Conservation (phyloP, 805 yeast genomes). For the Lipomyces orientalis region DNA sequence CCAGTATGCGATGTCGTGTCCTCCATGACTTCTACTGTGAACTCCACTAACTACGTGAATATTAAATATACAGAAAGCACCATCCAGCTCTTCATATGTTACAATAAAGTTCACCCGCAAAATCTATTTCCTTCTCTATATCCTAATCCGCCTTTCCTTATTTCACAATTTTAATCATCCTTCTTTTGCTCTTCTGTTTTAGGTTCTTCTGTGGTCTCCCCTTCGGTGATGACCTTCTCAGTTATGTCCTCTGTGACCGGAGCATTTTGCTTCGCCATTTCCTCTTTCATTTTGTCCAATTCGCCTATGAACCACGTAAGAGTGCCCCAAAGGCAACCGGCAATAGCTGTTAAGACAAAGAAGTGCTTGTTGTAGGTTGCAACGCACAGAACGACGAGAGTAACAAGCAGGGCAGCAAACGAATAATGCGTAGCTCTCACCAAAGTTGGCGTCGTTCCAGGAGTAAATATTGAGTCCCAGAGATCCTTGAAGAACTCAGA, state of each 20-base stretch:
- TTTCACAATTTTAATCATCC: slow-evolving; percentile 14
- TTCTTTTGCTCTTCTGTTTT: slow-evolving; percentile 25
- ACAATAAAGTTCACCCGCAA: background rate
- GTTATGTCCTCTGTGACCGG: slow-evolving; percentile 34
- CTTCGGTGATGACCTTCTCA: slow-evolving; percentile 18
- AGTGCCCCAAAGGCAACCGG: slow-evolving; percentile 72
- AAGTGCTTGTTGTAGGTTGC: slow-evolving; percentile 71
- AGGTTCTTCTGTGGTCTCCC: slow-evolving; percentile 26
- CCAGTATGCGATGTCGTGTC: background rate
- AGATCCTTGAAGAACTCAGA: slow-evolving; percentile 59
- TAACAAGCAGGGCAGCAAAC: slow-evolving; percentile 65
- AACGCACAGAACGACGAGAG: slow-evolving; percentile 62
- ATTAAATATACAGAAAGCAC: background rate
- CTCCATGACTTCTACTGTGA: background rate
- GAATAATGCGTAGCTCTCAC: slow-evolving; percentile 88
- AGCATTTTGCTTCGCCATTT: slow-evolving; percentile 38
- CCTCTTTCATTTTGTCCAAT: slow-evolving; percentile 33
- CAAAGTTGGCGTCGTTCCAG: slow-evolving; percentile 90
- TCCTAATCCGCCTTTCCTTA: background rate
- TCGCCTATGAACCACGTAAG: slow-evolving; percentile 71
- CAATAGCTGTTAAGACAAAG: slow-evolving; percentile 59
- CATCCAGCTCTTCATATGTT: background rate
- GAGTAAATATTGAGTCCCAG: slow-evolving; percentile 90
- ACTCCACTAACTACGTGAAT: background rate
- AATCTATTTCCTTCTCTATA: background rate